These are phyloP conservation scores for Cyclotella baltica DNA, from an alignment of 108 stramenopile genomes.

Conservation along the genomic window DNA sequence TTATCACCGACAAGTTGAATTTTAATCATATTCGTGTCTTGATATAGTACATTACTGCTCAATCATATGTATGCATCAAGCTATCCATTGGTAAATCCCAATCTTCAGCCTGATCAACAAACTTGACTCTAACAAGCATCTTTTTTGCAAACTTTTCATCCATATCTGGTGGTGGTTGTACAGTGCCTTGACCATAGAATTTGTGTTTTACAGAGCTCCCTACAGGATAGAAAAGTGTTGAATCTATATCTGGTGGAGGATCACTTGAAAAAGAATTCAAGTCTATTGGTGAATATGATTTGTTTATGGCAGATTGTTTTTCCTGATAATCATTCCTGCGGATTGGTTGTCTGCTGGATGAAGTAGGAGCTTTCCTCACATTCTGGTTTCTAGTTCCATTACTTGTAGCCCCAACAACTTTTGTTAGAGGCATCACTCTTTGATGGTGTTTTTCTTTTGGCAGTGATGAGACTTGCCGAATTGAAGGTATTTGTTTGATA, in stretches of 20 bases:
- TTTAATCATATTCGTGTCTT: no score
- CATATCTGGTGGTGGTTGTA: conserved; percentile 58
- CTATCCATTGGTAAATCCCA: conserved; percentile 44
- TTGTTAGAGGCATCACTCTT: not conserved
- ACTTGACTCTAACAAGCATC: conserved; percentile 51
- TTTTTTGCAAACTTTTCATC: conserved; percentile 49
- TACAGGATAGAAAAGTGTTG: conserved; percentile 79
- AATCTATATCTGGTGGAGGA: conserved; percentile 56
- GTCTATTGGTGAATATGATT: not conserved
- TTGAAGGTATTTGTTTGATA: conserved; percentile 4
- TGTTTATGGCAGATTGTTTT: not conserved
- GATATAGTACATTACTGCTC: no score
- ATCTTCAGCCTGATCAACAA: conserved; percentile 17
- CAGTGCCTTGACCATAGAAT: conserved; percentile 67
- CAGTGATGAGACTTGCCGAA: not conserved
- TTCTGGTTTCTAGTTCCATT: not conserved
- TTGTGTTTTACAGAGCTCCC: conserved; percentile 69
- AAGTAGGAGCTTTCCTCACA: not conserved
- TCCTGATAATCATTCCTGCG: conserved; percentile 1
- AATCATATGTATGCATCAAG: conserved; percentile 30
- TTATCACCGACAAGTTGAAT: no score
- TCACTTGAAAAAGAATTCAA: conserved; percentile 7
- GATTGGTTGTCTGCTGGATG: not conserved
- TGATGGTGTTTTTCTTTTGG: not conserved
- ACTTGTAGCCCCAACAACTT: not conserved